Evolutionary conservation across 2,329 filamentous ascomycete genomes (phyloP).

Genomic region (Aspergillus fructus): DNA sequence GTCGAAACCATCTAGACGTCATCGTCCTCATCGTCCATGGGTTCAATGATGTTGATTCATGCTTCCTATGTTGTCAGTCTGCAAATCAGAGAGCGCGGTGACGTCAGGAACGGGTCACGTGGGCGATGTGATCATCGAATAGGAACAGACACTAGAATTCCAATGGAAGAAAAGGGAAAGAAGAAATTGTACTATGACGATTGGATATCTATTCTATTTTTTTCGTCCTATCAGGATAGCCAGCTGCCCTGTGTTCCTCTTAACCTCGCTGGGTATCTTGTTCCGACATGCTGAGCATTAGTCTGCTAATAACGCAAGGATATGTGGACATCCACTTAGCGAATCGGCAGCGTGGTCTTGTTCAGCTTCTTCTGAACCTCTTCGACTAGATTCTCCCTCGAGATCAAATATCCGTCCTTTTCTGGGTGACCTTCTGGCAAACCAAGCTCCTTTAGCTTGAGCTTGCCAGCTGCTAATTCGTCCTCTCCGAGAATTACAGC

Average conservation of each 20-base stretch:
- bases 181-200: constrained; percentile 1
- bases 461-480: constrained; percentile 77
- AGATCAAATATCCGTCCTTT: constrained; percentile 79
- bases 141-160: background rate
- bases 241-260: constrained; percentile 12
- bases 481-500: constrained; percentile 89
- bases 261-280: background rate
- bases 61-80: background rate
- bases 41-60: background rate
- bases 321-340: background rate
- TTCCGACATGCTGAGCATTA: background rate
- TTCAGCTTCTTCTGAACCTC: constrained; percentile 12
- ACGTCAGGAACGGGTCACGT: constrained; percentile 5
- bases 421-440: constrained; percentile 79
- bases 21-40: background rate
- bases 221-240: constrained; percentile 14
- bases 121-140: background rate
- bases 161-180: background rate
- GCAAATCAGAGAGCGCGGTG: background rate
- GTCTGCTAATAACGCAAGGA: background rate
- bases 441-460: constrained; percentile 84
- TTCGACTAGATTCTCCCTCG: constrained; percentile 5
- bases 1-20: constrained; percentile 1
- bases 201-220: constrained; percentile 12
- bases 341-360: constrained; percentile 1